Evolutionary conservation across 805 yeast genomes (phyloP).

Genomic region (Metschnikowia drakensbergensis): DNA sequence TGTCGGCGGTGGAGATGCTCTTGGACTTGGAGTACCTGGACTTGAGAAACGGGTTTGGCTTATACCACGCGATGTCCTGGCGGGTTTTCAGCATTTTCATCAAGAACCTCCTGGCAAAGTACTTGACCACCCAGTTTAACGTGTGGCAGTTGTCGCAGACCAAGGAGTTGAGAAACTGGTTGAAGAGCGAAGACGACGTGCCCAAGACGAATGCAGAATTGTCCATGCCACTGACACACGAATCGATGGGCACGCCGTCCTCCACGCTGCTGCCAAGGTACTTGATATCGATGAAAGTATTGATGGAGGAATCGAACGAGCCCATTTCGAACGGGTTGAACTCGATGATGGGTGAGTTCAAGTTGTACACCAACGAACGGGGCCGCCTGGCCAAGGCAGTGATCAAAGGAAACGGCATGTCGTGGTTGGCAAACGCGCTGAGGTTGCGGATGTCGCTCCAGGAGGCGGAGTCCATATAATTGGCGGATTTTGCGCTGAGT

Average conservation of each 20-base stretch:
- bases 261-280: conserved; percentile 34
- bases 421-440: conserved; percentile 28
- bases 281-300: conserved; percentile 35
- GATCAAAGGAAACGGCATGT: conserved; percentile 41
- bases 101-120: conserved; percentile 24
- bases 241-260: conserved; percentile 29
- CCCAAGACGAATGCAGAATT: conserved; percentile 39
- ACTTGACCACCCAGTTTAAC: conserved; percentile 25
- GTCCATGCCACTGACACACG: conserved; percentile 35
- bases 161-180: conserved; percentile 32
- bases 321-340: conserved; percentile 43
- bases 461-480: conserved; percentile 24
- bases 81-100: conserved; percentile 21
- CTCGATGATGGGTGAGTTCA: conserved; percentile 38
- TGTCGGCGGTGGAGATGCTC: conserved; percentile 24
- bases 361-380: conserved; percentile 25
- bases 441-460: conserved; percentile 34
- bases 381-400: conserved; percentile 37
- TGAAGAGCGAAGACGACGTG: conserved; percentile 39
- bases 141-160: conserved; percentile 31
- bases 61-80: conserved; percentile 32
- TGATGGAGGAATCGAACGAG: conserved; percentile 37
- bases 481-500: conserved; percentile 13
- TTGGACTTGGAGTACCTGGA: conserved; percentile 28
- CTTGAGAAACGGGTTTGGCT: conserved; percentile 36